Evolutionary conservation across 2,329 filamentous ascomycete species (phyloP).

Genomic region (Aspergillus pseudoterreus): DNA sequence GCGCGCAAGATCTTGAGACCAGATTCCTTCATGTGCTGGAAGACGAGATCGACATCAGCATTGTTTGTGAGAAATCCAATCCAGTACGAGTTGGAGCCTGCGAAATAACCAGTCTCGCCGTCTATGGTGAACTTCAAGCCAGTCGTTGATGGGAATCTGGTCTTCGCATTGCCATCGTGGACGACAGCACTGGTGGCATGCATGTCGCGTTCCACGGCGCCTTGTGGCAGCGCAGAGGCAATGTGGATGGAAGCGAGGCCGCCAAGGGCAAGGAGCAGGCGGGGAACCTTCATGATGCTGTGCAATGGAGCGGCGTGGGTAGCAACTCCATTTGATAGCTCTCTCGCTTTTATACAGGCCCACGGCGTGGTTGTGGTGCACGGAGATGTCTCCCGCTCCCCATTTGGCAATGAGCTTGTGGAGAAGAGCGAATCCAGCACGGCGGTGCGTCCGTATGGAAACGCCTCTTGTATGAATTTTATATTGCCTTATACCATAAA

Average conservation of each 20-base stretch:
- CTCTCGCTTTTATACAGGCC: no score
- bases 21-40: conserved; percentile 31
- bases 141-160: conserved; percentile 19
- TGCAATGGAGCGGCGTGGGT: no score
- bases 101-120: conserved; percentile 41
- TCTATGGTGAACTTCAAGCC: conserved; percentile 37
- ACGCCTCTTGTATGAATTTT: no score
- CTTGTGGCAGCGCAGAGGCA: conserved; percentile 14
- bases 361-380: no score
- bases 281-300: conserved; percentile 15
- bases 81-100: conserved; percentile 53
- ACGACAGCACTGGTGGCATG: background rate
- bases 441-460: no score
- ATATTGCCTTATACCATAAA: no score
- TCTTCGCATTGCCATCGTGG: conserved; percentile 9
- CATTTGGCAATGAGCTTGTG: no score
- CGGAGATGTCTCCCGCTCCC: no score
- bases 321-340: no score
- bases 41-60: conserved; percentile 45
- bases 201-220: background rate
- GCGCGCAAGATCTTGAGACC: conserved; percentile 50
- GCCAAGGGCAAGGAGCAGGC: conserved; percentile 11
- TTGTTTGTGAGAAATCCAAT: conserved; percentile 48
- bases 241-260: conserved; percentile 19
- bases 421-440: no score